Evolutionary conservation across 2,329 filamentous ascomycete genomes (phyloP).

Genomic region (Aaosphaeria pasadenensis): DNA sequence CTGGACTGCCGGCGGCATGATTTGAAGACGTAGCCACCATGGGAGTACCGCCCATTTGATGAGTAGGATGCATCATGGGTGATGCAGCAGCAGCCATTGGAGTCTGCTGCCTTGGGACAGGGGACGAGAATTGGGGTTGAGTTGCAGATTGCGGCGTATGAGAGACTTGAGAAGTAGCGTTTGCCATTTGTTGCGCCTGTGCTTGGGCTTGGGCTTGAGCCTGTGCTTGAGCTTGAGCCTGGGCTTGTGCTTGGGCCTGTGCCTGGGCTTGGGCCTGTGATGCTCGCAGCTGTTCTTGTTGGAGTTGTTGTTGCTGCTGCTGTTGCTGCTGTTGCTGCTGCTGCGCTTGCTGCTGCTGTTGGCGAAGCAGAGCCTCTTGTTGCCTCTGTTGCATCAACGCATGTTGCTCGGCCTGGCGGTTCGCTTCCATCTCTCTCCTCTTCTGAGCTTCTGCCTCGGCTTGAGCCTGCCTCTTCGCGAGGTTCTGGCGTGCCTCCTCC

Average conservation of each 20-base stretch:
- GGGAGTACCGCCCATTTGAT: conserved; percentile 42
- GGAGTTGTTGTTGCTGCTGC: not conserved
- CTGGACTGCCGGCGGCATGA: conserved; percentile 36
- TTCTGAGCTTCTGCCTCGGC: conserved; percentile 24
- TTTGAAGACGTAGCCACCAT: conserved; percentile 41
- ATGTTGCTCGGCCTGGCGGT: conserved; percentile 20
- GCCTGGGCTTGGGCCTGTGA: not conserved
- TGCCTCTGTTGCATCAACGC: conserved; percentile 15
- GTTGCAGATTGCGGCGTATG: conserved; percentile 51
- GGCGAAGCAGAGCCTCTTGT: conserved; percentile 38
- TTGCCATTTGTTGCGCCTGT: conserved; percentile 24
- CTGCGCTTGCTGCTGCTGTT: conserved; percentile 52
- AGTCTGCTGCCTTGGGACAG: conserved; percentile 48
- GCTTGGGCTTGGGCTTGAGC: conserved; percentile 37
- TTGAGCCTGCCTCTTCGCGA: conserved; percentile 40
- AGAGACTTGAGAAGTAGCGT: conserved; percentile 16
- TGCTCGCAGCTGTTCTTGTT: not conserved
- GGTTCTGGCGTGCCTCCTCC: conserved; percentile 45
- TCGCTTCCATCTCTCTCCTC: conserved; percentile 30
- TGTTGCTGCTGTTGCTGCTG: conserved; percentile 40
- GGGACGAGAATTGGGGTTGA: conserved; percentile 66
- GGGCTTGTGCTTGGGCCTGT: not conserved
- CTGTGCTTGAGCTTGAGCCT: not conserved
- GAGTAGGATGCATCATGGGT: conserved; percentile 29
- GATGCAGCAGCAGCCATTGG: conserved; percentile 42